Percentiles rank a stretch among this genome's conserved stretches.
Conservation (phyloP, 1,139 yeast species). For the Diutina ranongensis region DNA sequence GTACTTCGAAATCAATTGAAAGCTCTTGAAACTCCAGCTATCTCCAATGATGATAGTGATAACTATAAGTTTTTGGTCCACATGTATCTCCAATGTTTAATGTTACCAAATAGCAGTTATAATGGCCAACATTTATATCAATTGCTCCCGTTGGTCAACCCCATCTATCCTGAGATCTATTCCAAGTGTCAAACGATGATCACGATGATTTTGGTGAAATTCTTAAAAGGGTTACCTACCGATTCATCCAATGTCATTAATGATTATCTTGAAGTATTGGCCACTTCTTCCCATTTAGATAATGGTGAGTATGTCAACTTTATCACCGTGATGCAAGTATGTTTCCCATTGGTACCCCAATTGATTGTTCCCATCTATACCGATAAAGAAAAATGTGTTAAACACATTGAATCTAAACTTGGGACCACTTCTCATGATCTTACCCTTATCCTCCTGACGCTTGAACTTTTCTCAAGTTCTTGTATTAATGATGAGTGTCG, state of each 20-base stretch:
- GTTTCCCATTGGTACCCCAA: constrained; percentile 20
- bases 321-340: constrained; percentile 13
- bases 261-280: constrained; percentile 17
- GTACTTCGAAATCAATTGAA: neutral
- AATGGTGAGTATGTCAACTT: constrained; percentile 15
- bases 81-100: constrained; percentile 14
- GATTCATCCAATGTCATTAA: constrained; percentile 13
- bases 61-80: constrained; percentile 7
- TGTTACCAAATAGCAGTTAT: constrained; percentile 14
- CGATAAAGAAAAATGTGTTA: constrained; percentile 8
- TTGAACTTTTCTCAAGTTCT: constrained; percentile 9
- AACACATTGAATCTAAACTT: neutral
- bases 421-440: neutral
- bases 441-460: neutral
- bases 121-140: constrained; percentile 15
- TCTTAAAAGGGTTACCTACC: constrained; percentile 13
- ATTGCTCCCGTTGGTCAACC: constrained; percentile 15
- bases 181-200: constrained; percentile 12
- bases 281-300: constrained; percentile 12
- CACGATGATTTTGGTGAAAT: constrained; percentile 18
- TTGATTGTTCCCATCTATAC: constrained; percentile 15
- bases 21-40: constrained; percentile 10
- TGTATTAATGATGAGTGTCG: constrained; percentile 10
- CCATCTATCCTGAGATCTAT: constrained; percentile 13
- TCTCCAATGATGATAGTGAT: constrained; percentile 9